Base-by-base conservation (phyloP, 2,329 filamentous ascomycete genomes). In the Pseudogymnoascus sp. region DNA sequence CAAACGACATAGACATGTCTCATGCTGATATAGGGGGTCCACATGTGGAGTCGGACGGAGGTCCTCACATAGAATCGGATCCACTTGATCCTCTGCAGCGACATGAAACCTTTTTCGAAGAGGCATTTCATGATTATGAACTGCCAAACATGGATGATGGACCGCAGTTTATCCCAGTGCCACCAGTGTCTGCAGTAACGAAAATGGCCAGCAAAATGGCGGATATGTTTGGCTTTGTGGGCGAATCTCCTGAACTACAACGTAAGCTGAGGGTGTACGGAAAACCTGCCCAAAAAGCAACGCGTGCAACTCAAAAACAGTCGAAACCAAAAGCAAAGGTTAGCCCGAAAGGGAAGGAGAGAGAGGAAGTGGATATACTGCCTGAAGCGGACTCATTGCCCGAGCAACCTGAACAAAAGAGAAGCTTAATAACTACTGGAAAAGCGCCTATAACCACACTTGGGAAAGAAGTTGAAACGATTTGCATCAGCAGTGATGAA, bases 111-210 rank as follows among this genome's bases (percentile, higher is more conserved):
- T 57, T 57, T 57, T 57, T 57, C 1, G 51, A 36, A 57, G 51
- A 57, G 16, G 51, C 29, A 34, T 57, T 61, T 16, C 36, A 61
- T 29, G 59, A 61, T 40, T 11, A 61, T 61, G 59, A 26, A n/a
- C 59, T 40, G 5, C 59, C 59, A 1, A 40, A 14, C 6, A 6
- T 42, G 34, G 34, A 39, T 1, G 31, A 26, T 12, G 59, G 16
- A 8, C 59, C 34, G 8, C 16, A 36, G n/a, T 39, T 61, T 26
- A 61, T 7, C 12, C 39, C 59, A 5, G 7, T 14, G 12, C 18
- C 18, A n/a, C 5, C 18, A 5, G 11, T 61, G 59, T 12, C 26
- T 10, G 34, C 36, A 26, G 16, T 31, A 10, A 31, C 31, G 7
- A 61, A 40, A 42, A 42, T 61, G 14, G 59, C 59, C 21, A 26